Evolutionary conservation across 2,329 filamentous ascomycete genomes (phyloP), one percentile per base, ranked within the genome.

Genomic region (Cladophialophora yegresii): DNA sequence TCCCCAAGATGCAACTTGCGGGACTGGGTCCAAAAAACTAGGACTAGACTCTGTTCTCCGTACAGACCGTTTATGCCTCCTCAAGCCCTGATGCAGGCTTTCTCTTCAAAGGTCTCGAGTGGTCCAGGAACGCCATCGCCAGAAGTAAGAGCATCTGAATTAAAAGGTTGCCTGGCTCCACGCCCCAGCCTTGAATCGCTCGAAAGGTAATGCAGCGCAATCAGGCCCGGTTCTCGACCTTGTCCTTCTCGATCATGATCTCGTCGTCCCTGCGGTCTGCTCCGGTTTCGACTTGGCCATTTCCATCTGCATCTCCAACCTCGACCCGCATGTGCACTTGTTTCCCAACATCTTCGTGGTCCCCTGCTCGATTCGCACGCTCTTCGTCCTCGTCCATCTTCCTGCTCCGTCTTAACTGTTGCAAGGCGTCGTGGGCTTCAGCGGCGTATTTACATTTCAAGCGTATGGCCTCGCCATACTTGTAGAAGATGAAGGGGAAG

Each of bases 401-500:
- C 20, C 43, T 33, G 2, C 30, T 58, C 43, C 49, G 55, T 20
- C 59, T 63, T 20, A 76, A 65, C 33, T 70, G 65, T 12, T 68
- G 63, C 55, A 71, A 67, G 8, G 74, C 74, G 3, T 71, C 70
- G 45, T 72, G 71, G 0, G 76, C 76, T 57, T 77, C 72, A 1
- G 72, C 76, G 20, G 77, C 74, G 64, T 75, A 80, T 67, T 78
- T 77, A 73, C 77, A 79, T 64, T 76, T 73, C 56, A 74, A 73
- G n/a, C 78, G 74, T 60, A 80, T 77, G 2, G 64, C 58, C 9
- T 73, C 64, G 22, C 78, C 78, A 65, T 79, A 78, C 66, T 76
- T 77, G 71, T 80, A 79, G 61, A 80, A 77, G 28, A 80, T 65
- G 71, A 80, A 79, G 3, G 78, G 78, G 62, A 80, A 79, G 0